Base-by-base conservation (phyloP, 2,329 filamentous ascomycete genomes). In the Aspergillus eucalypticola region DNA sequence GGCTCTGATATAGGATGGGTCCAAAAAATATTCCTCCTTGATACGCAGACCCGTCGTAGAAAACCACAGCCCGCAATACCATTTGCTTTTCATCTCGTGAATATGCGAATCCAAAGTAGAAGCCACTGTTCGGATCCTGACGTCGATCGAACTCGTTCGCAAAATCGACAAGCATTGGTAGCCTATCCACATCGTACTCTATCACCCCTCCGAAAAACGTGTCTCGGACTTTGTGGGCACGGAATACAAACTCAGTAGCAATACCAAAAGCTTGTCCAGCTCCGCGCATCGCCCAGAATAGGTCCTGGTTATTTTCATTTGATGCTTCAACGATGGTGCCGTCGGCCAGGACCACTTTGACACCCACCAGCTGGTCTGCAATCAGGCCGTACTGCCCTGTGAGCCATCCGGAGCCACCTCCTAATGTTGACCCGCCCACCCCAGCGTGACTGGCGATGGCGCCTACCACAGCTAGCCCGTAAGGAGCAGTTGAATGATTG, bases 251-350 rank as follows among this genome's bases (percentile, higher is more conserved):
- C 54, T 81, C 76, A 0, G 75, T 76, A 3, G 78, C 75, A n/a
- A 78, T 70, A 5, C 78, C 78, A 55, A 80, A 78, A 55, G 73
- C 76, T 49, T 75, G 71, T 3, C 78, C 77, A 1, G 77, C 78
- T 17, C 78, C 79, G 1, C 72, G 66, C 13, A 80, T 56, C 23
- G 76, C 78, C 80, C 80, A 82, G 70, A 82, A 83, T 0, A 82
- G 69, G 51, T 82, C 80, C 0, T 69, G 48, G 39, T 85, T 78
- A 62, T 81, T 71, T 0, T 66, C 63, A n/a, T 75, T 71, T 0
- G 79, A 82, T 0, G 73, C 70, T 7, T 64, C 67, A 6, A 74
- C 63, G 25, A 78, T 69, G 2, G 63, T 61, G 1, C 78, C 78
- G 52, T 76, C 69, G 15, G 52, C 38, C 4, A 54, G 5, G 52